These are phyloP conservation scores for Xylariaceae sp. DNA, from an alignment of 2,329 filamentous ascomycete species.

Conservation along the genomic window DNA sequence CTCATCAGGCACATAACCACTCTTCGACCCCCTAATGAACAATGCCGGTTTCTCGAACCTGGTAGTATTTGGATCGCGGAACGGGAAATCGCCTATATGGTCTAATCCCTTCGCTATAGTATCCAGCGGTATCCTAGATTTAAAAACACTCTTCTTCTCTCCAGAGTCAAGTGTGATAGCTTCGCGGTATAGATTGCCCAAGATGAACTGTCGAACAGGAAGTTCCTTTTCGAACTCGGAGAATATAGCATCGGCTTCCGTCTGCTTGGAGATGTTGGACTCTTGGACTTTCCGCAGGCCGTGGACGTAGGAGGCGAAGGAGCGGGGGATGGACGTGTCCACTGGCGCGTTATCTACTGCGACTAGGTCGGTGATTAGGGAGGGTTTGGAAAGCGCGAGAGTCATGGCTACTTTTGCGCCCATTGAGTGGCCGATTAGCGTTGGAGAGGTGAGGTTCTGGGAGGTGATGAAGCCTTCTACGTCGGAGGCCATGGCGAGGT, in stretches of 20 bases:
- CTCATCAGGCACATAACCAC: constrained; percentile 79
- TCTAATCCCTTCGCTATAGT: constrained; percentile 66
- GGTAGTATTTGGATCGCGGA: constrained; percentile 64
- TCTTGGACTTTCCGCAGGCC: constrained; percentile 82
- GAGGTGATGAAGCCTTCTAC: constrained; percentile 73
- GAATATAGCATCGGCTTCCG: constrained; percentile 79
- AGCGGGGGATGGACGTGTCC: constrained; percentile 69
- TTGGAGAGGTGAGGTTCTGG: constrained; percentile 66
- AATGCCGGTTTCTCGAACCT: constrained; percentile 76
- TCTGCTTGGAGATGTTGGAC: constrained; percentile 63
- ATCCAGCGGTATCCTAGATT: constrained; percentile 77
- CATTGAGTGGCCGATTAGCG: constrained; percentile 94
- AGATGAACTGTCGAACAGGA: constrained; percentile 82
- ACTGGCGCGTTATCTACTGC: constrained; percentile 91
- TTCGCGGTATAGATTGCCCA: constrained; percentile 70
- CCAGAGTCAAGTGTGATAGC: not conserved
- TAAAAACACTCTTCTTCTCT: constrained; percentile 36
- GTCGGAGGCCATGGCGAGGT: constrained; percentile 77
- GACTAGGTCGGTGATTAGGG: constrained; percentile 67
- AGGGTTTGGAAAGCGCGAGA: constrained; percentile 69
- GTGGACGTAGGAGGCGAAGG: constrained; percentile 77
- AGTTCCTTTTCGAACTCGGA: constrained; percentile 71
- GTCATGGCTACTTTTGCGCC: constrained; percentile 93
- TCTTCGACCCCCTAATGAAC: constrained; percentile 75
- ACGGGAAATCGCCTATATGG: constrained; percentile 86